Conservation (phyloP, 2,329 filamentous ascomycete species). For the Alternaria conjuncta region DNA sequence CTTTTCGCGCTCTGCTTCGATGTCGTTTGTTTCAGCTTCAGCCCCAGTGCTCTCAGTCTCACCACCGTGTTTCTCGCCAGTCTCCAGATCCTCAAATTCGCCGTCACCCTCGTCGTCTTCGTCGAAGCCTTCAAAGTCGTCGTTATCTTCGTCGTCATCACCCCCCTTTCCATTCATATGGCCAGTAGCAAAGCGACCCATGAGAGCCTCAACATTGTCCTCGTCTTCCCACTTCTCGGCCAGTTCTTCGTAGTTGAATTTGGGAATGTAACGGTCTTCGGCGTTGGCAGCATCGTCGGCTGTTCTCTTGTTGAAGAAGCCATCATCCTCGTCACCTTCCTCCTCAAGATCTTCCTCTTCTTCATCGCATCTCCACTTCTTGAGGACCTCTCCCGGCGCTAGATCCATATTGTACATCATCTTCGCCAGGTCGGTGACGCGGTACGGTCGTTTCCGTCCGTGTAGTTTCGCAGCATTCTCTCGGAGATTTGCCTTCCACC, state of each 20-base stretch:
- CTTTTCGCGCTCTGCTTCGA: slow-evolving; percentile 88
- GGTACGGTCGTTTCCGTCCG: slow-evolving; percentile 72
- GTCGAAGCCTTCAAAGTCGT: slow-evolving; percentile 64
- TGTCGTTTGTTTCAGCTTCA: slow-evolving; percentile 56
- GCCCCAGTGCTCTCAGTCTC: slow-evolving; percentile 50
- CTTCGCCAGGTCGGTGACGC: slow-evolving; percentile 81
- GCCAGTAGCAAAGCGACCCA: slow-evolving; percentile 76
- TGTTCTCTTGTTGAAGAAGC: slow-evolving; percentile 66
- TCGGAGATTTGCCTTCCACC: slow-evolving; percentile 89
- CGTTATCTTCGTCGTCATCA: slow-evolving; percentile 53
- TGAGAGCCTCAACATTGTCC: slow-evolving; percentile 76
- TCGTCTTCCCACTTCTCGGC: slow-evolving; percentile 85
- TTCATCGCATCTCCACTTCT: slow-evolving; percentile 77
- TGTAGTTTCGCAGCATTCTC: slow-evolving; percentile 77
- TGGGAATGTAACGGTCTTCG: slow-evolving; percentile 81
- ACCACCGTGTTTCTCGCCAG: slow-evolving; percentile 65
- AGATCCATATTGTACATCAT: slow-evolving; percentile 88
- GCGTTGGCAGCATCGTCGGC: slow-evolving; percentile 55
- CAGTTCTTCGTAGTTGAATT: slow-evolving; percentile 79
- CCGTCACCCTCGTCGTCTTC: slow-evolving; percentile 73
- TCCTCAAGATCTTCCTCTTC: slow-evolving; percentile 58
- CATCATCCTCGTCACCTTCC: slow-evolving; percentile 69
- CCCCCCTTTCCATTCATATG: slow-evolving; percentile 59
- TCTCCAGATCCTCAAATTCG: slow-evolving; percentile 85
- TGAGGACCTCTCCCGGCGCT: slow-evolving; percentile 75